Evolutionary conservation across 2,329 filamentous ascomycete genomes (phyloP).

Genomic region (Curvularia verruculosa): DNA sequence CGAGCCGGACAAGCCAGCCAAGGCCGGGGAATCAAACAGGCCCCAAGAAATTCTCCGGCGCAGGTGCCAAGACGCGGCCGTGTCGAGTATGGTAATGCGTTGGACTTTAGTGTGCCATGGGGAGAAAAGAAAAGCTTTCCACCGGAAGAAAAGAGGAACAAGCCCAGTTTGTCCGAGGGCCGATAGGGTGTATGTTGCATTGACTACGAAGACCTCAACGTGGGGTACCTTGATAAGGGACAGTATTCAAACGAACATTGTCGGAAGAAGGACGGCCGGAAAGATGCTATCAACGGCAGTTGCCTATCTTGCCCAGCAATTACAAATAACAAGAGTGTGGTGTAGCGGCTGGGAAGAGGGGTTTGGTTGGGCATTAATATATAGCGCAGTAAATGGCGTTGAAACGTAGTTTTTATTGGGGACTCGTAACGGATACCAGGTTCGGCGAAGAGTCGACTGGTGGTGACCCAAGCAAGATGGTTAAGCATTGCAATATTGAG

Average conservation of each 20-base stretch:
- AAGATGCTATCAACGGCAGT: too few relatives aligned
- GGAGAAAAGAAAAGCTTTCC: neutral
- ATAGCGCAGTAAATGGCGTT: neutral
- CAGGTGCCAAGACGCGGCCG: neutral
- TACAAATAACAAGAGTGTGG: conserved; percentile 1
- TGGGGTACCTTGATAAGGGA: neutral
- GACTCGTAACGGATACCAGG: neutral
- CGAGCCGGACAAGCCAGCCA: neutral
- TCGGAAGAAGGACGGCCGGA: conserved; percentile 9
- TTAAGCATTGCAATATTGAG: neutral
- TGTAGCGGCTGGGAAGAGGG: neutral
- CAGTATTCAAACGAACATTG: conserved; percentile 15
- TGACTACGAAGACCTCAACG: conserved; percentile 4
- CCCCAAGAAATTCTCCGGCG: neutral
- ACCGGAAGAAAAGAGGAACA: neutral
- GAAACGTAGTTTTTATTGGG: neutral
- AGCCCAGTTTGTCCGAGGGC: neutral
- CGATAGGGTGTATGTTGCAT: conserved; percentile 5
- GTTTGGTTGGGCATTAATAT: neutral
- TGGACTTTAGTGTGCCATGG: neutral
- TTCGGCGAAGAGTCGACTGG: neutral
- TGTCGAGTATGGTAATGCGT: neutral
- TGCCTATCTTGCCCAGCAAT: neutral
- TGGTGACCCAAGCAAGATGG: neutral
- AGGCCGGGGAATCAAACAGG: neutral